A percentile compares a stretch with the other conserved stretches of the same genome.
Conservation (phyloP, 805 yeast species). For the Pichia gijzeniarum region DNA sequence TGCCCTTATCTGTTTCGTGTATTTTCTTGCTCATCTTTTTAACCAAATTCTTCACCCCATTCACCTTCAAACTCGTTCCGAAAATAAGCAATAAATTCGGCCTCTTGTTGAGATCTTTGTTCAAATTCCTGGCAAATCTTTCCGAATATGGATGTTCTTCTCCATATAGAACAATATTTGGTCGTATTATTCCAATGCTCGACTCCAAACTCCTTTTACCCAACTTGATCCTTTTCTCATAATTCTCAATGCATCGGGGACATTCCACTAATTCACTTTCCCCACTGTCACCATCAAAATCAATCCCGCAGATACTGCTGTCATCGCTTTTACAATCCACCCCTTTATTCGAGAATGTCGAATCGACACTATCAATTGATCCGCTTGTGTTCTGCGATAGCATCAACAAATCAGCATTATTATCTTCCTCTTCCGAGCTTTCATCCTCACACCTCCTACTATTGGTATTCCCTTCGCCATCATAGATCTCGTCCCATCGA, state of each 20-base stretch:
- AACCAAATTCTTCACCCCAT: conserved; percentile 80
- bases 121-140: conserved; percentile 62
- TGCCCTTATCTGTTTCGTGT: conserved; percentile 65
- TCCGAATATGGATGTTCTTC: conserved; percentile 90
- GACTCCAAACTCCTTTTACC: conserved; percentile 78
- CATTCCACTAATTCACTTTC: conserved; percentile 58
- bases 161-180: conserved; percentile 87
- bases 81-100: conserved; percentile 82
- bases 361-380: neutral
- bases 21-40: conserved; percentile 59
- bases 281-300: neutral
- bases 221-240: conserved; percentile 45
- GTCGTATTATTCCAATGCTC: conserved; percentile 69
- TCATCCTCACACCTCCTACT: neutral
- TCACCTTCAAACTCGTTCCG: conserved; percentile 90
- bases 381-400: conserved; percentile 2
- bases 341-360: conserved; percentile 13
- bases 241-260: conserved; percentile 53
- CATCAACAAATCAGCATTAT: conserved; percentile 4
- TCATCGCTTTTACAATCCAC: conserved; percentile 27
- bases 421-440: neutral
- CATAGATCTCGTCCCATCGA: conserved; percentile 47
- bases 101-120: conserved; percentile 52
- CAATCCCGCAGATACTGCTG: conserved; percentile 1
- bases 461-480: conserved; percentile 31